A percentile compares a stretch with the other conserved stretches of the same genome.
Conservation (phyloP, 192 early-diverging fungal species). For the Rhizoclosmatium sp. region DNA sequence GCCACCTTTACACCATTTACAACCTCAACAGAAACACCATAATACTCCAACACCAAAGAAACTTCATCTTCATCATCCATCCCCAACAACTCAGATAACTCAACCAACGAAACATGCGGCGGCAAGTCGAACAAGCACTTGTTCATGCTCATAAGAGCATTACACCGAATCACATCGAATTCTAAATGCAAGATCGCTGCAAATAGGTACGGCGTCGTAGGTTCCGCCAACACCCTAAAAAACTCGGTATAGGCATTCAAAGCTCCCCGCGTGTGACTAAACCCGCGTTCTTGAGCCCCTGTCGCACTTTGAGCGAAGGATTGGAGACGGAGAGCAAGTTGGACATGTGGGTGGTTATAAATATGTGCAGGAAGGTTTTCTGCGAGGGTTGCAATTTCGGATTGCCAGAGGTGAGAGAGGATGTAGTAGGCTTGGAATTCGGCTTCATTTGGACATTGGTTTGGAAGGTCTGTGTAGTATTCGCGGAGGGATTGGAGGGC, state of each 20-base stretch:
- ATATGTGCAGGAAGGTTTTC: conserved; percentile 65
- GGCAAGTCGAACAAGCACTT: conserved; percentile 53
- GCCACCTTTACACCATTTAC: conserved; percentile 37
- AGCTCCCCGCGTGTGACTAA: conserved; percentile 47
- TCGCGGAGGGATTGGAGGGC: conserved; percentile 85
- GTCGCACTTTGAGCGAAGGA: conserved; percentile 50
- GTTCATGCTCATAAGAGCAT: conserved; percentile 76
- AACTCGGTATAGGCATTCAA: conserved; percentile 73
- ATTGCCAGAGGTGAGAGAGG: conserved; percentile 73
- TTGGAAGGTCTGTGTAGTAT: conserved; percentile 82
- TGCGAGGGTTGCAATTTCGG: conserved; percentile 73
- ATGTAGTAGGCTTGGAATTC: conserved; percentile 93
- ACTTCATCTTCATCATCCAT: conserved; percentile 67
- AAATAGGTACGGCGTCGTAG: conserved; percentile 72
- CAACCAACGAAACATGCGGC: conserved; percentile 55
- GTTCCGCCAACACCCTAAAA: conserved; percentile 72
- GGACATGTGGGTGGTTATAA: conserved; percentile 62
- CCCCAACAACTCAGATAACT: conserved; percentile 64
- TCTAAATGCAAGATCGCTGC: conserved; percentile 80
- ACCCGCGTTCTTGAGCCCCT: not conserved
- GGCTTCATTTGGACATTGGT: conserved; percentile 76
- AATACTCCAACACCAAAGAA: conserved; percentile 41
- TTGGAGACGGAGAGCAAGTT: conserved; percentile 75
- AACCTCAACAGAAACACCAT: conserved; percentile 35
- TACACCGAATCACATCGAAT: conserved; percentile 76